Percentiles rank a stretch among this genome's conserved stretches.
These are phyloP conservation scores for Eutypella sp. DNA, from an alignment of 2,329 filamentous ascomycete species.

Conservation along the genomic window DNA sequence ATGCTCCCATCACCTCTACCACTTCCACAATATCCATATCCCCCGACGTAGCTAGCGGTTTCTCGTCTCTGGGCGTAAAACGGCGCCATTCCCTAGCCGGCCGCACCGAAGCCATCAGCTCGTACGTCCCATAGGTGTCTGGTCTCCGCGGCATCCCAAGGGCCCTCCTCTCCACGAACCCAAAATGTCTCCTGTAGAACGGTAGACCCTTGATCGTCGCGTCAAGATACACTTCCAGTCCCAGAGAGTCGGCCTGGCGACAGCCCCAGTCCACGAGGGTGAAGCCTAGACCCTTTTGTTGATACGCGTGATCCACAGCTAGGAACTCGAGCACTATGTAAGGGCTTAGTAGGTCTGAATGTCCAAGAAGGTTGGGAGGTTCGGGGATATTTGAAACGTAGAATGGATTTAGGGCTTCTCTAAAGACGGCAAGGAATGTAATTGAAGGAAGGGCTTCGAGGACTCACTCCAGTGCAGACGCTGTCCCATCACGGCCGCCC, in stretches of 20 bases:
- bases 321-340: constrained; percentile 10
- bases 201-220: constrained; percentile 9
- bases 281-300: constrained; percentile 5
- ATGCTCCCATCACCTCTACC: neutral
- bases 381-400: neutral
- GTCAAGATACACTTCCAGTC: constrained; percentile 8
- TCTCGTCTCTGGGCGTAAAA: neutral
- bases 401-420: neutral
- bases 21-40: neutral
- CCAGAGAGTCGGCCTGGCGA: constrained; percentile 3
- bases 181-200: constrained; percentile 8
- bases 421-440: neutral
- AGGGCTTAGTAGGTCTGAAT: neutral
- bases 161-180: constrained; percentile 1
- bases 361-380: neutral
- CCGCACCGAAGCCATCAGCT: neutral
- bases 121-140: neutral
- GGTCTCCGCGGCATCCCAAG: neutral
- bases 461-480: constrained; percentile 11
- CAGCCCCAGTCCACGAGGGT: constrained; percentile 6
- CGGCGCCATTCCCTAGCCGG: neutral
- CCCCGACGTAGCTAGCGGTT: neutral
- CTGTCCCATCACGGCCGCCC: constrained; percentile 6
- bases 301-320: constrained; percentile 7
- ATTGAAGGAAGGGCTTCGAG: neutral